These are phyloP conservation scores for Fusarium sublunatum DNA, from an alignment of 2,329 filamentous ascomycete species.

Conservation along the genomic window DNA sequence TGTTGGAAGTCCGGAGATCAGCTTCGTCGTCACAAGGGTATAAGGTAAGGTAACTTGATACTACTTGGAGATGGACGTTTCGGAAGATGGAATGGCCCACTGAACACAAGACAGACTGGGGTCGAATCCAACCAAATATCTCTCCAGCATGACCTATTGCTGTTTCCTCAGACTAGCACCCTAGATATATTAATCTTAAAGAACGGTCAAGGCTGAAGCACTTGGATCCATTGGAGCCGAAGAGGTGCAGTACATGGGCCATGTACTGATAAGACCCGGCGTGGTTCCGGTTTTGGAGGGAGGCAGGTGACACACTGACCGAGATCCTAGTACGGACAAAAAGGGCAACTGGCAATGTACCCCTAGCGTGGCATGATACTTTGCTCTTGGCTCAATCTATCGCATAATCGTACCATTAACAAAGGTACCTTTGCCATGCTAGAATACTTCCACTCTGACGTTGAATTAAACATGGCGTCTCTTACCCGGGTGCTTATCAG, in stretches of 20 bases:
- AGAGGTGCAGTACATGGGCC: conserved; percentile 33
- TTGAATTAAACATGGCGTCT: conserved; percentile 38
- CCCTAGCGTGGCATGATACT: conserved; percentile 23
- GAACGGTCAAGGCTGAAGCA: conserved; percentile 31
- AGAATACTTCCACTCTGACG: conserved; percentile 27
- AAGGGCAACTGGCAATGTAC: conserved; percentile 36
- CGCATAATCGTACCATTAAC: neutral
- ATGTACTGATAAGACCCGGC: conserved; percentile 47
- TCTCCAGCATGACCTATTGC: conserved; percentile 9
- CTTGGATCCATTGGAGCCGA: conserved; percentile 27
- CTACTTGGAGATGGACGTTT: conserved; percentile 14
- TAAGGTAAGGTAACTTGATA: conserved; percentile 40
- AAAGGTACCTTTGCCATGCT: conserved; percentile 26
- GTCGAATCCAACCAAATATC: conserved; percentile 31
- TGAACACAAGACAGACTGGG: conserved; percentile 32
- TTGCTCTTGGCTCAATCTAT: conserved; percentile 17
- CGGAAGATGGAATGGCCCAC: conserved; percentile 13
- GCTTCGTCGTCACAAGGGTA: conserved; percentile 31
- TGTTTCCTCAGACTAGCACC: conserved; percentile 3
- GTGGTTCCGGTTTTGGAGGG: conserved; percentile 30
- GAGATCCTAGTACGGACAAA: conserved; percentile 23
- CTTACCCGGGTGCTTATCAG: conserved; percentile 42
- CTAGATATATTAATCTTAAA: conserved; percentile 16
- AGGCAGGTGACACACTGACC: conserved; percentile 38
- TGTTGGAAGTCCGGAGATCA: conserved; percentile 14